These are phyloP conservation scores for Isabelozyma pseudorhagii DNA, from an alignment of 805 yeast species.

Conservation along the genomic window DNA sequence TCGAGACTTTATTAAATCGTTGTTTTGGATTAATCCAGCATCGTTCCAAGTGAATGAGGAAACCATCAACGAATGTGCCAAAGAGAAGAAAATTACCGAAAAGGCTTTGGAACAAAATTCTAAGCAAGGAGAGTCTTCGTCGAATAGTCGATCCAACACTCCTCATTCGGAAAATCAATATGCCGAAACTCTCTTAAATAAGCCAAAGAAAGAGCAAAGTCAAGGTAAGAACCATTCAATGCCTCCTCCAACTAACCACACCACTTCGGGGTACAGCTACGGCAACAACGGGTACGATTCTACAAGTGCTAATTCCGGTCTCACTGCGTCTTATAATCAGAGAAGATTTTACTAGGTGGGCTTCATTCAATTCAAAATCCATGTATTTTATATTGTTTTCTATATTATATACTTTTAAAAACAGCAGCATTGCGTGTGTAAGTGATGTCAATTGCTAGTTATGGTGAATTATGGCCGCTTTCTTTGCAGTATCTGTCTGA, in stretches of 20 bases:
- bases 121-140: not conserved
- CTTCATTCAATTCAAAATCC: not conserved
- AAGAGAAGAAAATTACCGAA: conserved; percentile 34
- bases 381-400: not conserved
- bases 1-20: conserved; percentile 48
- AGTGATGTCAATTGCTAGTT: no score
- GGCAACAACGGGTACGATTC: not conserved
- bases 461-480: no score
- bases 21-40: conserved; percentile 55
- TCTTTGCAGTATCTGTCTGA: no score
- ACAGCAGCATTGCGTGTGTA: not conserved
- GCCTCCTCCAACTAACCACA: not conserved
- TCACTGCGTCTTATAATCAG: not conserved
- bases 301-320: not conserved
- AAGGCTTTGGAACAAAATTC: conserved; percentile 21
- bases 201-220: not conserved
- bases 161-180: conserved; percentile 5
- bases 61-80: conserved; percentile 36
- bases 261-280: conserved; percentile 1
- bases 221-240: not conserved
- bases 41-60: conserved; percentile 55
- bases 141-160: not conserved
- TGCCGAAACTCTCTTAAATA: conserved; percentile 5
- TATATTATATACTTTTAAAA: no score
- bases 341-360: not conserved